Percentiles rank a stretch among this genome's conserved stretches.
Evolutionary conservation across 352 stramenopile genomes (phyloP).

Genomic region (Globisporangium cederbergense): DNA sequence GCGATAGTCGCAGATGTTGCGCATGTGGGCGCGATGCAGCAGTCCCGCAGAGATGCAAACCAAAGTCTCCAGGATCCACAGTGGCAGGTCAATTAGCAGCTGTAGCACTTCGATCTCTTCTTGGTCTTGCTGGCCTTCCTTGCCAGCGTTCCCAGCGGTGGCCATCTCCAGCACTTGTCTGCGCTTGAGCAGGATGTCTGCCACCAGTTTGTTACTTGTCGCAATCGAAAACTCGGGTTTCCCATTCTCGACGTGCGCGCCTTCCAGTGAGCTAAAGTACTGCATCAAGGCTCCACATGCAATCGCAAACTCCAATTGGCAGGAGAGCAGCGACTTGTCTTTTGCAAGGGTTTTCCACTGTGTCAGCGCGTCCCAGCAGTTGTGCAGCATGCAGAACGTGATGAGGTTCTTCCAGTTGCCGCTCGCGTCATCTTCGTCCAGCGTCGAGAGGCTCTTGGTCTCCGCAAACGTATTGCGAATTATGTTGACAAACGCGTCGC

Average conservation of each 20-base stretch:
- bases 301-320: conserved; percentile 45
- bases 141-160: conserved; percentile 1
- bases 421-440: conserved; percentile 2
- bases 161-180: conserved; percentile 24
- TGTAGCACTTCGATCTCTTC: conserved; percentile 21
- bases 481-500: conserved; percentile 29
- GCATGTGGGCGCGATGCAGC: conserved; percentile 66
- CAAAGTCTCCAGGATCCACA: conserved; percentile 68
- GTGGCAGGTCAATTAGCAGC: conserved; percentile 47
- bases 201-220: conserved; percentile 41
- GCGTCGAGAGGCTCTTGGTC: conserved; percentile 5
- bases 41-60: conserved; percentile 65
- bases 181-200: conserved; percentile 43
- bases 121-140: conserved; percentile 15
- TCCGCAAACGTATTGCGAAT: conserved; percentile 29
- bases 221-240: conserved; percentile 8
- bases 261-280: conserved; percentile 41
- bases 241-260: conserved; percentile 8
- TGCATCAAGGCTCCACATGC: conserved; percentile 39
- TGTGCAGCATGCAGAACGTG: conserved; percentile 49
- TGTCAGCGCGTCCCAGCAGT: conserved; percentile 48
- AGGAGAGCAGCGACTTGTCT: conserved; percentile 20
- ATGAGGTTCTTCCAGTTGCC: conserved; percentile 40
- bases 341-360: conserved; percentile 28
- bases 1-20: conserved; percentile 74